Conservation (phyloP, 2,329 filamentous ascomycete species). For the Metarhizium anisopliae region DNA sequence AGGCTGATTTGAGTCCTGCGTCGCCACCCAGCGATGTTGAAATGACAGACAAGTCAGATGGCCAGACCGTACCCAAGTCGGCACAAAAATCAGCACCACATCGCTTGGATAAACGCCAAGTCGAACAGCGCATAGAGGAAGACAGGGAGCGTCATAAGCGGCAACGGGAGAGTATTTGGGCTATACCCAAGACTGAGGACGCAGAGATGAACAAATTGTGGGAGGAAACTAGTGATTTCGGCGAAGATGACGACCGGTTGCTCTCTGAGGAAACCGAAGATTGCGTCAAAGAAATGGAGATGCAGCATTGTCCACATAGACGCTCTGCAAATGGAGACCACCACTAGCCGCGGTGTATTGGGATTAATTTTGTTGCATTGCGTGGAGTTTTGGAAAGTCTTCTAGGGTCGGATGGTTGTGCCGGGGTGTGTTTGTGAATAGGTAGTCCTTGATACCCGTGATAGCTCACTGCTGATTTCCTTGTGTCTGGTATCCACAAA, state of each 20-base stretch:
- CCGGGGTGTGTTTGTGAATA: conserved; percentile 6
- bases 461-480: background rate
- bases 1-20: conserved; percentile 43
- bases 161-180: conserved; percentile 87
- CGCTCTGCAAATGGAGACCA: conserved; percentile 21
- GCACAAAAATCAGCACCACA: conserved; percentile 23
- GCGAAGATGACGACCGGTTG: conserved; percentile 74
- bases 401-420: background rate
- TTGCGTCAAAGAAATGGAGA: conserved; percentile 33
- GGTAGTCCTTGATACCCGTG: conserved; percentile 20
- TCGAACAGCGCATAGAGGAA: conserved; percentile 94
- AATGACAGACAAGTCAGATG: conserved; percentile 31
- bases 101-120: conserved; percentile 70
- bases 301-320: conserved; percentile 31
- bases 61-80: conserved; percentile 29
- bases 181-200: conserved; percentile 54
- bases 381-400: conserved; percentile 18
- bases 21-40: conserved; percentile 38
- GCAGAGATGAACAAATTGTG: conserved; percentile 72
- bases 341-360: conserved; percentile 10
- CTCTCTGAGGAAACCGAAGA: conserved; percentile 63
- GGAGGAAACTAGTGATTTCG: conserved; percentile 80
- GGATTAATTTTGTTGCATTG: conserved; percentile 10
- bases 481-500: background rate
- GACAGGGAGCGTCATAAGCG: conserved; percentile 92